Conservation (phyloP, 495 filamentous ascomycete genomes). For the Penicillium parvum region DNA sequence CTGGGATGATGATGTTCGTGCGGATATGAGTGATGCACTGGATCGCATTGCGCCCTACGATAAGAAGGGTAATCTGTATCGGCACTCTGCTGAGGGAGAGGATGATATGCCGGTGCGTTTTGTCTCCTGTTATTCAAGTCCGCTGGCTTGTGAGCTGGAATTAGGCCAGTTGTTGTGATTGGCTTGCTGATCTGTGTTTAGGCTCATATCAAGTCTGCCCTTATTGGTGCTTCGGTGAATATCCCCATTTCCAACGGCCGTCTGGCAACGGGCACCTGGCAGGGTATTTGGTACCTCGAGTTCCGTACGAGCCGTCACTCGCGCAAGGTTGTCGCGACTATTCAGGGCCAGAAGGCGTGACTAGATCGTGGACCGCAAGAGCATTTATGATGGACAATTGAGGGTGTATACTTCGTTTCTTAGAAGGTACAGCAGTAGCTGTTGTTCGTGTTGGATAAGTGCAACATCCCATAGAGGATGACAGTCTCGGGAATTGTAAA, state of each 20-base stretch:
- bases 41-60: constrained; percentile 83
- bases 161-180: too few relatives aligned
- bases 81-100: constrained; percentile 81
- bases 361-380: constrained; percentile 10
- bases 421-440: constrained; percentile 3
- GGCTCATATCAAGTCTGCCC: constrained; percentile 88
- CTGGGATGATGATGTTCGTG: constrained; percentile 76
- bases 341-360: constrained; percentile 83
- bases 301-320: constrained; percentile 74
- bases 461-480: too few relatives aligned
- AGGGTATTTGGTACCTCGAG: constrained; percentile 92
- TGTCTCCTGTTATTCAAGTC: too few relatives aligned
- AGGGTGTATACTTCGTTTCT: not conserved
- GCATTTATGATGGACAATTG: constrained; percentile 15
- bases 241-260: constrained; percentile 86
- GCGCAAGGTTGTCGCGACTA: constrained; percentile 83
- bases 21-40: constrained; percentile 89
- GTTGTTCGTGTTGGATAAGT: too few relatives aligned
- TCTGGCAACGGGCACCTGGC: constrained; percentile 66
- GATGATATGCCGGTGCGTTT: constrained; percentile 80
- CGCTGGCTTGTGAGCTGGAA: too few relatives aligned
- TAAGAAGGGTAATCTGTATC: constrained; percentile 67
- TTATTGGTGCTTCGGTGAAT: constrained; percentile 83
- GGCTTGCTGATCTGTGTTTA: constrained; percentile 17
- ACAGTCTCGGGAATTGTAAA: not conserved